Evolutionary conservation across 805 yeast genomes (phyloP), one percentile per base, ranked within the genome.

Genomic region (Saccharomyces eubayanus): DNA sequence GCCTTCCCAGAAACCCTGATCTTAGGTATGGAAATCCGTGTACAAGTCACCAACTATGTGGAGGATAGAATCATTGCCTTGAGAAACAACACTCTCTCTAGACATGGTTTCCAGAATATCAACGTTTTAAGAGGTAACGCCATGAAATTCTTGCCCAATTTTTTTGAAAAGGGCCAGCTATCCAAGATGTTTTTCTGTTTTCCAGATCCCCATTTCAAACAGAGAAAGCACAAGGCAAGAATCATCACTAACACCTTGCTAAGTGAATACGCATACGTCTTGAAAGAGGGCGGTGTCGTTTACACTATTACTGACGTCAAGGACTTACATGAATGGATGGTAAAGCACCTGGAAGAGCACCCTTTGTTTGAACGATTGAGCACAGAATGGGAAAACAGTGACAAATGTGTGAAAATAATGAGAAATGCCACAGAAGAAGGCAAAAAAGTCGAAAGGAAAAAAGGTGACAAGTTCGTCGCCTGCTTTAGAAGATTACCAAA

Each of bases 181-280:
- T 81, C 85, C 31, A 94, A 92, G 75, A 88, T 94, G 80, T 94
- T 94, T 74, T 94, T 94, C 75, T 94, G 99, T 70, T 94, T 94
- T 79, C 99, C 99, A n/a, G 99, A 94, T 71, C 99, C 99, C 6
- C 99, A 94, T 71, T 94, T 94, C 77, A 94, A 94, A 69, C 96
- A 89, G 71, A 79, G 98, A 66, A 94, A 94, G 68, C 99, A 94
- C 73, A 94, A 94, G 77, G 97, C 97, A 6, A 80, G 99, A 74
- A 94, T 94, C 65, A 81, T 94, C 59, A 91, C 99, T 52, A 85
- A 83, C 59, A 92, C 98, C 2, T 74, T 94, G 57, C 76, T 90
- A 53, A 80, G 92, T 29, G 99, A 94, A 70, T 94, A 94, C 68
- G 98, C 99, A 2, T 94, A 82, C 66, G 94, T 86, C 6, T 75